Percentiles rank a stretch among this genome's conserved stretches.
Evolutionary conservation across 2,329 filamentous ascomycete species (phyloP).

Genomic region (Emergomyces orientalis): DNA sequence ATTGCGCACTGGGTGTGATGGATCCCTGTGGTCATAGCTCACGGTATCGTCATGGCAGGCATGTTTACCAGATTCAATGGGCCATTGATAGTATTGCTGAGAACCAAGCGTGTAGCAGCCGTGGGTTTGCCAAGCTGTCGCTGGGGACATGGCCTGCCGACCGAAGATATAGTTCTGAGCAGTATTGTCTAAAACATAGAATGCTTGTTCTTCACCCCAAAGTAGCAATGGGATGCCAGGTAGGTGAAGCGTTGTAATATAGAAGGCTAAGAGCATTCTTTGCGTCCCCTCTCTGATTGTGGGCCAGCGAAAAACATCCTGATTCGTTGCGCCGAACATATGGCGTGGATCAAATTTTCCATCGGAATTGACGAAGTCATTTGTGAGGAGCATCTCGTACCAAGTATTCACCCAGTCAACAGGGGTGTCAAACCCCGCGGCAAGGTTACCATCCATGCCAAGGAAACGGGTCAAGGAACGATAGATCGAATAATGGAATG

Average conservation of each 20-base stretch:
- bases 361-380: constrained; percentile 52
- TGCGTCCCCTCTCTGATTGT: constrained; percentile 49
- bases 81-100: constrained; percentile 50
- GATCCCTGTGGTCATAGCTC: constrained; percentile 53
- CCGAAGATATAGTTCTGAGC: constrained; percentile 58
- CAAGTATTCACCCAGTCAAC: constrained; percentile 48
- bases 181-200: constrained; percentile 55
- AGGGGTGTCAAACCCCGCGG: constrained; percentile 46
- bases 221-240: constrained; percentile 52
- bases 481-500: constrained; percentile 58
- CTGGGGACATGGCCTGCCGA: constrained; percentile 52
- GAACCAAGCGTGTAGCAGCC: constrained; percentile 53
- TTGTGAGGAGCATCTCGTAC: constrained; percentile 48
- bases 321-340: constrained; percentile 56
- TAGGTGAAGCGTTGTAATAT: constrained; percentile 50
- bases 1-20: constrained; percentile 52
- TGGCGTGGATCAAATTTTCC: constrained; percentile 55
- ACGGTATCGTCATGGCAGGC: constrained; percentile 51
- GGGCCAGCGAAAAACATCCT: constrained; percentile 58
- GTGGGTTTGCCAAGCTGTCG: constrained; percentile 55
- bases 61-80: constrained; percentile 43
- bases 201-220: constrained; percentile 59
- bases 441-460: constrained; percentile 49
- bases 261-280: constrained; percentile 48
- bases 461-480: constrained; percentile 53